phyloP scores from a whole-genome alignment of 805 yeast genomes.

The Ogataea glucozyma region DNA sequence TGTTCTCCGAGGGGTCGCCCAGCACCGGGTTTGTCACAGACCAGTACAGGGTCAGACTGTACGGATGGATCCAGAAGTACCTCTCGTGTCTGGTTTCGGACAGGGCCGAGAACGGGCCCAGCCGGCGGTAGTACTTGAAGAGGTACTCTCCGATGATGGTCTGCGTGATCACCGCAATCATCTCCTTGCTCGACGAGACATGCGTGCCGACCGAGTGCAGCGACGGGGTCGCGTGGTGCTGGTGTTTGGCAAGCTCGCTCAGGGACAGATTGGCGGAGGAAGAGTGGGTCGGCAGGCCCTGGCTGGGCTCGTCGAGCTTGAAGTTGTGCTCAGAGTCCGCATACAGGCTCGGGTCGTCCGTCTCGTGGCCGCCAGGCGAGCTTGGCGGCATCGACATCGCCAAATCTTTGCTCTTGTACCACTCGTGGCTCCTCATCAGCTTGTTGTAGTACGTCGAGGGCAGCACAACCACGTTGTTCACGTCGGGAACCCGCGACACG shows the following conservation, averaged over 20 bases:
- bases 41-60: constrained; percentile 90
- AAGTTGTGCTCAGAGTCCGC: constrained; percentile 30
- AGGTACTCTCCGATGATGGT: constrained; percentile 91
- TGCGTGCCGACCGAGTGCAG: constrained; percentile 50
- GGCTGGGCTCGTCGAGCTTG: no score
- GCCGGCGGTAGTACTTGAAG: constrained; percentile 77
- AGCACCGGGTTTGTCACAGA: constrained; percentile 75
- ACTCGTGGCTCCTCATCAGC: constrained; percentile 45
- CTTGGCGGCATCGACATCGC: constrained; percentile 9
- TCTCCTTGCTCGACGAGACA: constrained; percentile 67
- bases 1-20: constrained; percentile 62
- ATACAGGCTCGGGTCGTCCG: constrained; percentile 18
- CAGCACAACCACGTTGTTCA: constrained; percentile 57
- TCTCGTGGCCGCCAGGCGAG: constrained; percentile 14
- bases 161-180: constrained; percentile 86
- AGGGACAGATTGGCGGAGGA: constrained; percentile 17
- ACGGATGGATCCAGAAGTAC: constrained; percentile 96
- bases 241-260: constrained; percentile 18
- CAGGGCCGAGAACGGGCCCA: constrained; percentile 72
- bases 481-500: constrained; percentile 54
- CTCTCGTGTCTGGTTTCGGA: constrained; percentile 85
- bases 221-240: constrained; percentile 24
- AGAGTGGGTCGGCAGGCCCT: constrained; percentile 5
- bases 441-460: constrained; percentile 66
- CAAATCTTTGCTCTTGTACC: constrained; percentile 29